Conservation (phyloP, 2,329 filamentous ascomycete genomes). For the Claviceps humidiphila region DNA sequence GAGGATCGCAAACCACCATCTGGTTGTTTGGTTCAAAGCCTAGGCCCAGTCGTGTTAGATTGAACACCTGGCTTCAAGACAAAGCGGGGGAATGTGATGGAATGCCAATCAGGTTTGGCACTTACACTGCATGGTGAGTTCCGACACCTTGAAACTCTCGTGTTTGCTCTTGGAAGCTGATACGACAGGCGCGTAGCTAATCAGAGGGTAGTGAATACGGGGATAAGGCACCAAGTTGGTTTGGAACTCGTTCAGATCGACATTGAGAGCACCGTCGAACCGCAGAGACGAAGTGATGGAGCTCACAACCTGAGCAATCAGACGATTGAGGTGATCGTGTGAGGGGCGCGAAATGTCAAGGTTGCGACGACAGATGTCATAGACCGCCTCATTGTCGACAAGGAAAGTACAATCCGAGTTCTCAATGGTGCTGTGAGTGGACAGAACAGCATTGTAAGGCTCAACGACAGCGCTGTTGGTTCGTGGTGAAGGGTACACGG, state of each 20-base stretch:
- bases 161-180: slow-evolving; percentile 66
- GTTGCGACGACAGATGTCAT: slow-evolving; percentile 62
- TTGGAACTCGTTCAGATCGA: slow-evolving; percentile 67
- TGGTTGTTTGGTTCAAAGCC: slow-evolving; percentile 69
- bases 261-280: slow-evolving; percentile 60
- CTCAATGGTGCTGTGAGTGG: slow-evolving; percentile 63
- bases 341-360: slow-evolving; percentile 55
- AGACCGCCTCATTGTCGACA: slow-evolving; percentile 63
- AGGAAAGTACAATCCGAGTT: slow-evolving; percentile 71
- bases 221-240: slow-evolving; percentile 64
- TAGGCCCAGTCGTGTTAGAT: slow-evolving; percentile 21
- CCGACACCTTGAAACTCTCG: slow-evolving; percentile 77
- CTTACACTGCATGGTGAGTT: slow-evolving; percentile 62
- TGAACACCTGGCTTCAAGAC: not conserved
- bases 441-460: slow-evolving; percentile 62
- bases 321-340: slow-evolving; percentile 59
- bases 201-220: slow-evolving; percentile 61
- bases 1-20: slow-evolving; percentile 63
- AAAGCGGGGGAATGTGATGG: not conserved
- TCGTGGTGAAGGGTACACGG: slow-evolving; percentile 57
- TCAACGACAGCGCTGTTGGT: slow-evolving; percentile 60
- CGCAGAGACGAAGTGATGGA: slow-evolving; percentile 61
- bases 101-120: slow-evolving; percentile 6
- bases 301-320: slow-evolving; percentile 63
- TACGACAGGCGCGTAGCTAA: slow-evolving; percentile 60